Base-by-base conservation (phyloP, 2,329 filamentous ascomycete genomes). In the Ceratocystis harringtonii region DNA sequence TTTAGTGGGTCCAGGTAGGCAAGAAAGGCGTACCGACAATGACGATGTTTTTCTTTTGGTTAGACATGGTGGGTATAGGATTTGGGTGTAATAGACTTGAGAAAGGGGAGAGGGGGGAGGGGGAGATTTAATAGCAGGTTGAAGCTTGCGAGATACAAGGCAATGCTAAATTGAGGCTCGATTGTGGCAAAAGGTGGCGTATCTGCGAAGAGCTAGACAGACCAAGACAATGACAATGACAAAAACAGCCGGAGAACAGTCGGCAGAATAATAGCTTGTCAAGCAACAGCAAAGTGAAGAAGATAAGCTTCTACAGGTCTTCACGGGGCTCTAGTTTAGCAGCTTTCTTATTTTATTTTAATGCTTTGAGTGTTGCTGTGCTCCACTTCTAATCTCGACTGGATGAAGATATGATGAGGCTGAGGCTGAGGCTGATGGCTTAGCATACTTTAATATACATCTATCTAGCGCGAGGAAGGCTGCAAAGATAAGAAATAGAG, bases 21-120 rank as follows among this genome's bases (percentile, higher is more conserved):
- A 25, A 15, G 25, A 55, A 44, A 58, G 65, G 58, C 76, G 67
- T 70, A 79, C 78, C 78, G 66, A 82, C 74, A 66, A 82, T 79
- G 69, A 82, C 78, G 61, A 81, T 80, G 45, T 80, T 77, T 66
- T 74, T 76, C 69, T 72, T 22, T 30, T 58, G 25, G 30, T n/a
- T 58, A 25, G 55, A 58, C 55, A 58, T 58, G 28, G 7, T 25
- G 55, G 25, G 30, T 6, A 30, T 58, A n/a, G 28, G 22, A 15
- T 28, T 41, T 41, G 15, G 48, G 7, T 19, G 48, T 8, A 50
- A 22, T 50, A 19, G 48, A 12, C 10, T 50, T 10, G 48, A 8
- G 22, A 10, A 12, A n/a, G 48, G 7, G 45, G 3, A 19, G 45
- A 22, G 17, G 7, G 10, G 19, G 25, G 6, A 1, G 15, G 44